These are phyloP conservation scores for Thermomyces lanuginosus DNA, from an alignment of 2,329 filamentous ascomycete genomes.

Conservation along the genomic window DNA sequence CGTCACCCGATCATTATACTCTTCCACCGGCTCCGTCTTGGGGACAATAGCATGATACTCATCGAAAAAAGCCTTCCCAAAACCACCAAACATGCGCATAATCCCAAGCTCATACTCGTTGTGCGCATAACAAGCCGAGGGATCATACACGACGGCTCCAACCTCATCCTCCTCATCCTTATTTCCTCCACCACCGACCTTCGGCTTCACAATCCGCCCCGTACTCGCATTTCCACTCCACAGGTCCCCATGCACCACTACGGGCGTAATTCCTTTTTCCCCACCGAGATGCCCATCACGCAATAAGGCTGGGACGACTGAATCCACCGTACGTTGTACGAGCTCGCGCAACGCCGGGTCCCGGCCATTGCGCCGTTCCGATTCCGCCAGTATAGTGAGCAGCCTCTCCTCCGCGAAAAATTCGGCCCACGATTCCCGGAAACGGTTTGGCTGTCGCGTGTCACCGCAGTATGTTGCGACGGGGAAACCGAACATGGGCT, in stretches of 20 bases:
- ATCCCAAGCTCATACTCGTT: conserved; percentile 84
- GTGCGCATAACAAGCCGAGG: conserved; percentile 67
- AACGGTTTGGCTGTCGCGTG: conserved; percentile 66
- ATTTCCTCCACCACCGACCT: too few species aligned
- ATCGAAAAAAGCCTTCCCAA: conserved; percentile 51
- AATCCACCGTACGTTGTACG: conserved; percentile 46
- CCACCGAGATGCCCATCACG: conserved; percentile 48
- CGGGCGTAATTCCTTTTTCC: conserved; percentile 45
- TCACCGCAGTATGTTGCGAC: conserved; percentile 74
- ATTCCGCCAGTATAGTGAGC: conserved; percentile 44
- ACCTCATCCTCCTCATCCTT: conserved; percentile 29
- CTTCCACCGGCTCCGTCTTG: conserved; percentile 61
- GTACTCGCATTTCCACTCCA: conserved; percentile 72
- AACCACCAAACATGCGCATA: conserved; percentile 94
- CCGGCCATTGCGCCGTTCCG: conserved; percentile 44
- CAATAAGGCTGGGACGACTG: conserved; percentile 62
- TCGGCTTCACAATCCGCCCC: conserved; percentile 43
- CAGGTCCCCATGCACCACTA: conserved; percentile 79
- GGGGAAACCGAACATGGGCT: conserved; percentile 62
- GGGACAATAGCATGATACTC: conserved; percentile 63
- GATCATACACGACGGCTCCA: conserved; percentile 70
- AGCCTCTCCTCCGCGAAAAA: conserved; percentile 72
- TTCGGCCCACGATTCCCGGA: conserved; percentile 57
- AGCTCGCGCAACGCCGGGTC: conserved; percentile 46
- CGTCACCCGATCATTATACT: conserved; percentile 68